Conservation (phyloP, 192 early-diverging fungal genomes). For the Chytriomyces confervae region DNA sequence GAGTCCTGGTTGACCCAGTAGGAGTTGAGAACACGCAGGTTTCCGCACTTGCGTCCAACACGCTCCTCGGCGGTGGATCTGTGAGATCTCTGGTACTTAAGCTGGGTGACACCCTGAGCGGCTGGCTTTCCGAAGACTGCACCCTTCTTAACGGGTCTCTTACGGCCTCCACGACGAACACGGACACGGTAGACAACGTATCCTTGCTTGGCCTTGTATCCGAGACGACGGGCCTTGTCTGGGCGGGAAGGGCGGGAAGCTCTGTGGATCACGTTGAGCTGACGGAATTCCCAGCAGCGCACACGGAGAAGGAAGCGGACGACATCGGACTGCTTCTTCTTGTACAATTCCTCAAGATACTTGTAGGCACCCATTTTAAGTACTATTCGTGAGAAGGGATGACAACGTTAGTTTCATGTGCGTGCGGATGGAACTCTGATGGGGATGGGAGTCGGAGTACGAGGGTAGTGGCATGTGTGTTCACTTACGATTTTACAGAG, state of each 20-base stretch:
- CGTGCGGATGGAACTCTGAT: too few relatives aligned
- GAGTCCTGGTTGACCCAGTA: slow-evolving; percentile 99
- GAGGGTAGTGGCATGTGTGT: too few relatives aligned
- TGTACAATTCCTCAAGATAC: slow-evolving; percentile 85
- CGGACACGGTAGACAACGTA: slow-evolving; percentile 99
- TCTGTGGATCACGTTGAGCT: slow-evolving; percentile 98
- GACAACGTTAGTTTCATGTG: too few relatives aligned
- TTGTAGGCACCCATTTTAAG: slow-evolving; percentile 22
- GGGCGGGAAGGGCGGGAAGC: slow-evolving; percentile 97
- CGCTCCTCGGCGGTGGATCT: slow-evolving; percentile 96
- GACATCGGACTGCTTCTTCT: slow-evolving; percentile 99
- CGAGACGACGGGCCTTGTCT: slow-evolving; percentile 98
- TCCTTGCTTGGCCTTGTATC: slow-evolving; percentile 99
- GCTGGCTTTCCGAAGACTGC: slow-evolving; percentile 98
- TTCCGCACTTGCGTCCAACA: slow-evolving; percentile 94
- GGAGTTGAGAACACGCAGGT: slow-evolving; percentile 98
- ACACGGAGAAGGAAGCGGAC: slow-evolving; percentile 64
- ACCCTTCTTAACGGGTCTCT: slow-evolving; percentile 97
- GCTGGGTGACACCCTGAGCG: slow-evolving; percentile 96
- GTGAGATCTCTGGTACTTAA: slow-evolving; percentile 98
- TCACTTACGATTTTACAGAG: too few relatives aligned
- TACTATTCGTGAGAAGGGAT: too few relatives aligned
- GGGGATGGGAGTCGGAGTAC: too few relatives aligned
- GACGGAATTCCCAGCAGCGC: slow-evolving; percentile 72
- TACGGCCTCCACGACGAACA: slow-evolving; percentile 98